These are phyloP conservation scores for Echeveria elegans DNA, from an alignment of 164 flowering plant species.

Conservation along the genomic window DNA sequence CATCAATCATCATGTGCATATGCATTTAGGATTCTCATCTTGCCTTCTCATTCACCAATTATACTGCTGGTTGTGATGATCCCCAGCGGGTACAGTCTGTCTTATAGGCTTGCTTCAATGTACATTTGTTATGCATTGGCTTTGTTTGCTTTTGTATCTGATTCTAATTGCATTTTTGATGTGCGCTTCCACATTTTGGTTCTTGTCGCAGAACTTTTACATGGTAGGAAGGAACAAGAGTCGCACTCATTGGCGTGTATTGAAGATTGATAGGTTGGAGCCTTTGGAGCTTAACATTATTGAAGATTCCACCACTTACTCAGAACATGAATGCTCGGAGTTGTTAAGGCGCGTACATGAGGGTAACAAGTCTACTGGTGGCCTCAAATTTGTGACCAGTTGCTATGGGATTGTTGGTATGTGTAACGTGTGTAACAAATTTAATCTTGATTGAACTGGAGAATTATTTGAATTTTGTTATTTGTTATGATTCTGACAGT, in stretches of 20 bases:
- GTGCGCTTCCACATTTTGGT: no score
- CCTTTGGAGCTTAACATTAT: conserved; percentile 61
- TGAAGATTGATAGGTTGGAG: conserved; percentile 84
- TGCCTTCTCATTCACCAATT: no score
- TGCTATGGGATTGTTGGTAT: conserved; percentile 96
- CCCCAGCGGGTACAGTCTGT: no score
- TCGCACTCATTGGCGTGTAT: conserved; percentile 69
- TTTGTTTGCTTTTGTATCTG: no score
- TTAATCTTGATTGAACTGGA: not conserved
- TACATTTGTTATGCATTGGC: no score
- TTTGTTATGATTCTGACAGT: conserved; percentile 4
- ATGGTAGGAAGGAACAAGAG: conserved; percentile 81
- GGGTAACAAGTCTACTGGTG: conserved; percentile 86
- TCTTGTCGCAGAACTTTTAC: conserved; percentile 64
- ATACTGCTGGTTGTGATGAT: no score
- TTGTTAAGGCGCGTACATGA: conserved; percentile 75
- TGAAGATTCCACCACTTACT: conserved; percentile 75
- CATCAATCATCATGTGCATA: no score
- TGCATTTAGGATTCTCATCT: no score
- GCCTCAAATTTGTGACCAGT: conserved; percentile 72
- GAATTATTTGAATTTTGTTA: not conserved
- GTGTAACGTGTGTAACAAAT: conserved; percentile 10
- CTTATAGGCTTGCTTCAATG: no score
- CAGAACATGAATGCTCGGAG: conserved; percentile 65
- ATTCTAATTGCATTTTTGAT: no score